Conservation (phyloP, 2,329 filamentous ascomycete genomes). For the Allantophomopsis lycopodina region DNA sequence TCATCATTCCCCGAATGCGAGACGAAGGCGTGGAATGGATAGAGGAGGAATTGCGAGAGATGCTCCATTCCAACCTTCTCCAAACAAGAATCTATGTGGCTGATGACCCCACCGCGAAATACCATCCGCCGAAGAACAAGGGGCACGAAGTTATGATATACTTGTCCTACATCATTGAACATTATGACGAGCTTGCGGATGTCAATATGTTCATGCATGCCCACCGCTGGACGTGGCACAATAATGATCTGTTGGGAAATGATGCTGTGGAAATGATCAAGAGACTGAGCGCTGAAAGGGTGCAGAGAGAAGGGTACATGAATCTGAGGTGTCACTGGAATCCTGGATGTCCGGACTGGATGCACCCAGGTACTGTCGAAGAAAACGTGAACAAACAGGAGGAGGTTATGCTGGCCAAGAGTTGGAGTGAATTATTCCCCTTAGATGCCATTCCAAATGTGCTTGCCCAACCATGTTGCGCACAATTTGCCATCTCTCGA, state of each 20-base stretch:
- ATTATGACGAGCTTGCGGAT: constrained; percentile 36
- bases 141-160: constrained; percentile 12
- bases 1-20: constrained; percentile 8
- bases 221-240: constrained; percentile 29
- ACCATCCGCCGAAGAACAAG: constrained; percentile 36
- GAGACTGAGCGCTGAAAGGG: constrained; percentile 9
- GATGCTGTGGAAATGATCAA: constrained; percentile 5
- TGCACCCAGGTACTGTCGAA: constrained; percentile 28
- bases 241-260: constrained; percentile 8
- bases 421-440: constrained; percentile 32
- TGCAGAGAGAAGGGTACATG: constrained; percentile 40
- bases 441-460: constrained; percentile 27
- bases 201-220: constrained; percentile 21
- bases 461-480: constrained; percentile 45
- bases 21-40: constrained; percentile 12
- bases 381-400: constrained; percentile 29
- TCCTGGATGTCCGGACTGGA: constrained; percentile 44
- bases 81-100: constrained; percentile 9
- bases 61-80: constrained; percentile 4
- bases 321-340: constrained; percentile 42
- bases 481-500: constrained; percentile 47
- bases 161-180: constrained; percentile 45
- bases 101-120: constrained; percentile 14
- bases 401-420: constrained; percentile 27
- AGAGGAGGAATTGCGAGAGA: constrained; percentile 4